phyloP scores from a whole-genome alignment of 192 early-diverging fungal genomes.

The Bifiguratus adelaidae region DNA sequence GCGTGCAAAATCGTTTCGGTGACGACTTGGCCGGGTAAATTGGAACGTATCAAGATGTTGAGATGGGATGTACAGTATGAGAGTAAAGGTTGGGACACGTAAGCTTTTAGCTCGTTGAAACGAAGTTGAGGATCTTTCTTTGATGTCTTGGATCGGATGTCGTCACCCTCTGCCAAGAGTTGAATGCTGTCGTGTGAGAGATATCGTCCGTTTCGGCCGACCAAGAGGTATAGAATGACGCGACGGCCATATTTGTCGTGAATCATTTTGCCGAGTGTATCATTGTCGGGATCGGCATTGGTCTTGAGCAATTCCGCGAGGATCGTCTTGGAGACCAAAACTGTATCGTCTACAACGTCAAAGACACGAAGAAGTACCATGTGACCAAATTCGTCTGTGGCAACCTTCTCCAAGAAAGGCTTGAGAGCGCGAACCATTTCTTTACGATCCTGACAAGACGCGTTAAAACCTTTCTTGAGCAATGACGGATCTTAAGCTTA shows the following conservation, averaged over 20 bases:
- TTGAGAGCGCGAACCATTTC: slow-evolving; percentile 80
- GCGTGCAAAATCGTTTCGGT: slow-evolving; percentile 60
- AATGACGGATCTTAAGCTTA: not conserved
- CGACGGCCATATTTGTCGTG: slow-evolving; percentile 69
- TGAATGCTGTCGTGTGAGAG: slow-evolving; percentile 60
- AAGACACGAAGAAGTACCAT: slow-evolving; percentile 72
- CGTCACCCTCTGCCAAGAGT: slow-evolving; percentile 57
- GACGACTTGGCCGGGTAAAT: slow-evolving; percentile 59
- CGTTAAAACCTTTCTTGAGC: not conserved
- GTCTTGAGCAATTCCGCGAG: slow-evolving; percentile 31
- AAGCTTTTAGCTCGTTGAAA: slow-evolving; percentile 55
- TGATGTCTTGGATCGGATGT: slow-evolving; percentile 51
- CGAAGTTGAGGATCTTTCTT: slow-evolving; percentile 76
- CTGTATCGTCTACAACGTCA: slow-evolving; percentile 91
- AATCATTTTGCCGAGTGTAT: no score
- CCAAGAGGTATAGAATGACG: slow-evolving; percentile 72
- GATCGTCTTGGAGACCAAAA: slow-evolving; percentile 68
- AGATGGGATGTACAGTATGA: slow-evolving; percentile 39
- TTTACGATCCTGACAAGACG: slow-evolving; percentile 62
- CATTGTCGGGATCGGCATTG: no score
- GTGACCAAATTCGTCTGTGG: slow-evolving; percentile 83
- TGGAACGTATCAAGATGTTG: slow-evolving; percentile 45
- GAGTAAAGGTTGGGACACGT: slow-evolving; percentile 49
- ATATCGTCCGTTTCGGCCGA: slow-evolving; percentile 64
- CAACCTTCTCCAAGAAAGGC: slow-evolving; percentile 66